Percentiles rank a stretch among this genome's conserved stretches.
phyloP scores from a whole-genome alignment of 164 flowering plant genomes.

The Vitis labrusca region DNA sequence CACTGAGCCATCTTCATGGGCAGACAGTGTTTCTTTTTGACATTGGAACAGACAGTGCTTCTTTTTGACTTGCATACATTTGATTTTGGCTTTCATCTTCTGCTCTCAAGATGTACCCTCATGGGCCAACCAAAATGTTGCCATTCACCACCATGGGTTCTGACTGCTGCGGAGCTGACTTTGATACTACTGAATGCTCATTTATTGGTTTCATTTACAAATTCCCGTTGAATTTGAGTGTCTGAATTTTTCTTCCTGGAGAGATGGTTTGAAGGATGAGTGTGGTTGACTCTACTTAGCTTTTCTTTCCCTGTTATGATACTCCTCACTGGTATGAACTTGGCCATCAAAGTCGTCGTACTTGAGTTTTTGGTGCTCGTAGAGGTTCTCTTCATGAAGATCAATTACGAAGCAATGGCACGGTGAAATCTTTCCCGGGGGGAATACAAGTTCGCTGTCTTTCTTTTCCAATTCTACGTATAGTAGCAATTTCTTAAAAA shows the following conservation, averaged over 20 bases:
- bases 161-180: slow-evolving; percentile 76
- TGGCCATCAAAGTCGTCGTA: too few species aligned
- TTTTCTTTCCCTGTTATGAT: too few species aligned
- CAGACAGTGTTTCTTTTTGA: slow-evolving; percentile 66
- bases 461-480: too few species aligned
- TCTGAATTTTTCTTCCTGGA: too few species aligned
- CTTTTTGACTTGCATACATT: background rate
- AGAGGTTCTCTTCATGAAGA: slow-evolving; percentile 75
- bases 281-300: too few species aligned
- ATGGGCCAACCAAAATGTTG: slow-evolving; percentile 93
- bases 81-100: background rate
- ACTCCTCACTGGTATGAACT: too few species aligned
- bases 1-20: slow-evolving; percentile 80
- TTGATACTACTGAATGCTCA: slow-evolving; percentile 43
- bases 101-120: slow-evolving; percentile 85
- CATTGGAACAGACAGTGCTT: background rate
- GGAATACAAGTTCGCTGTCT: too few species aligned
- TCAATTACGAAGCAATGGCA: slow-evolving; percentile 82
- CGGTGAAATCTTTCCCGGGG: slow-evolving; percentile 32
- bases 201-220: background rate
- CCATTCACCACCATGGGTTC: slow-evolving; percentile 99
- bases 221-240: background rate
- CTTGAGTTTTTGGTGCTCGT: slow-evolving; percentile 16
- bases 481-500: too few species aligned
- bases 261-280: too few species aligned